phyloP scores from a whole-genome alignment of 2,329 filamentous ascomycete genomes.

The Colletotrichum sublineola region DNA sequence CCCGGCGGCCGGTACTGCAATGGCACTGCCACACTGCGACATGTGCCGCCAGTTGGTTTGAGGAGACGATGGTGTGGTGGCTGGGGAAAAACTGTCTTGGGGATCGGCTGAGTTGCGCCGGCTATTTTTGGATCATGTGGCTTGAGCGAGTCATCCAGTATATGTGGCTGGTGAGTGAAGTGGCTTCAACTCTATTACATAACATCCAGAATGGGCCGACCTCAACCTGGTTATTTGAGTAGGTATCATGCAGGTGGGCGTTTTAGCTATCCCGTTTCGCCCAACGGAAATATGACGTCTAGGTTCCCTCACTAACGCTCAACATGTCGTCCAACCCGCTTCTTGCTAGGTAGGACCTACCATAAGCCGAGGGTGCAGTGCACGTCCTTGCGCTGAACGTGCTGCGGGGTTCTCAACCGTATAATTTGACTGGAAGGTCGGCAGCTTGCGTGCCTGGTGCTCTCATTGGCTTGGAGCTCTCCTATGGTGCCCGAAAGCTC shows the following conservation, averaged over 20 bases:
- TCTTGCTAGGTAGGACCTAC: background rate
- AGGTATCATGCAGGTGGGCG: constrained; percentile 21
- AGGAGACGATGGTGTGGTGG: constrained; percentile 7
- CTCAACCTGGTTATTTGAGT: background rate
- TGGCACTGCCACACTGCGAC: constrained; percentile 31
- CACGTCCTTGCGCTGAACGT: background rate
- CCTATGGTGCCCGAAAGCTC: background rate
- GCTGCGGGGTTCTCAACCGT: constrained; percentile 4
- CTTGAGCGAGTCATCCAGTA: background rate
- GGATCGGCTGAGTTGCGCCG: background rate
- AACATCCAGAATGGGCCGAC: background rate
- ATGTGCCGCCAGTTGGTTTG: constrained; percentile 26
- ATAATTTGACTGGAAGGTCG: background rate
- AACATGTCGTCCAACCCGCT: constrained; percentile 2
- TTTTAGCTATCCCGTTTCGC: constrained; percentile 31
- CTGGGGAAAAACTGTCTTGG: constrained; percentile 2
- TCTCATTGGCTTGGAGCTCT: background rate
- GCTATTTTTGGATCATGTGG: constrained; percentile 15
- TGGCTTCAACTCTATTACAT: constrained; percentile 44
- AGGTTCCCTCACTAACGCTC: constrained; percentile 5
- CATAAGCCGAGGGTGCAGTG: background rate
- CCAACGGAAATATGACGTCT: constrained; percentile 37
- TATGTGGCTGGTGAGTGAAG: background rate
- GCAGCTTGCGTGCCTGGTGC: background rate
- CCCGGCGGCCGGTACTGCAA: constrained; percentile 20